These are phyloP conservation scores for Psidium guajava DNA, from an alignment of 345 rosid species.

Conservation along the genomic window DNA sequence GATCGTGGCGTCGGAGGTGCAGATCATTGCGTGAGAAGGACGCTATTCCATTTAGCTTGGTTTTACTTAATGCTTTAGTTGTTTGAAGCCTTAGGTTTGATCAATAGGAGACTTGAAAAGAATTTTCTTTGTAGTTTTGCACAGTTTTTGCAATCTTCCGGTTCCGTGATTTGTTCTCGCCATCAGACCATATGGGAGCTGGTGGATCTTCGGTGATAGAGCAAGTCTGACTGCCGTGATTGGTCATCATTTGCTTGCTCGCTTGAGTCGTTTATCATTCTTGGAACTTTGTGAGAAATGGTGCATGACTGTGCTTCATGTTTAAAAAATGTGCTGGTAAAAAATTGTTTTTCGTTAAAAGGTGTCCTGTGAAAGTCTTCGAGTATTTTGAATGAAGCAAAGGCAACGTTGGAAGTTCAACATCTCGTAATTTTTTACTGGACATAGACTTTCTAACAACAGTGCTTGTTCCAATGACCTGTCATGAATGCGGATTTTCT, in stretches of 20 bases:
- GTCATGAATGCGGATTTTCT: neutral
- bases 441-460: neutral
- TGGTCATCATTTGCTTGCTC: neutral
- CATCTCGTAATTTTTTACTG: neutral
- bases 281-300: neutral
- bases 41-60: neutral
- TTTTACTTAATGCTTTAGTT: neutral
- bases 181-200: neutral
- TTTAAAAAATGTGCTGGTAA: neutral
- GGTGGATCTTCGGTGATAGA: neutral
- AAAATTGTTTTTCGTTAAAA: neutral
- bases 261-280: neutral
- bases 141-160: neutral
- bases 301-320: neutral
- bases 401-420: neutral
- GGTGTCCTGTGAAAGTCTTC: neutral
- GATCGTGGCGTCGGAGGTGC: neutral
- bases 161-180: neutral
- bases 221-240: neutral
- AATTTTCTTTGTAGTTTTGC: neutral
- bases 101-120: neutral
- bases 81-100: neutral
- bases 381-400: neutral
- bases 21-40: neutral
- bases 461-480: neutral